Evolutionary conservation across 441 rosid species (phyloP).

Genomic region (Populus trichocarpa): DNA sequence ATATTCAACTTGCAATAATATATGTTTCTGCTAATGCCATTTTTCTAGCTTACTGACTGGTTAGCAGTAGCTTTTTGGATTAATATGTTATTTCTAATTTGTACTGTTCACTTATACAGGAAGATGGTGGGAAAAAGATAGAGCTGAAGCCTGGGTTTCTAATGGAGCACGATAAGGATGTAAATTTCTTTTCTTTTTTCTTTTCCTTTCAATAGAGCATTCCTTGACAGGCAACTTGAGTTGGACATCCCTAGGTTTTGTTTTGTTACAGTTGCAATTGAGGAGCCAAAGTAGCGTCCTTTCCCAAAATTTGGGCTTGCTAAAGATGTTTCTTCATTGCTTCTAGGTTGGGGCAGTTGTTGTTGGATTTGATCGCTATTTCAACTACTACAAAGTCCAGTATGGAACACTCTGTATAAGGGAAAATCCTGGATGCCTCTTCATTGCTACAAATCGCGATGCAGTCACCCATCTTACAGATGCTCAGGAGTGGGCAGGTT

Average conservation of each 20-base stretch:
- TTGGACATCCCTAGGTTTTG: neutral
- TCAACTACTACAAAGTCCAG: conserved; percentile 96
- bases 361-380: conserved; percentile 83
- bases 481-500: conserved; percentile 98
- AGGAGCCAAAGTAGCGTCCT: neutral
- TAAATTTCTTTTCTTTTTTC: conserved; percentile 29
- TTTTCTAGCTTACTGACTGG: neutral
- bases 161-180: conserved; percentile 80
- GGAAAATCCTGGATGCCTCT: conserved; percentile 92
- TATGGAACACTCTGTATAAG: conserved; percentile 92
- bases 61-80: neutral
- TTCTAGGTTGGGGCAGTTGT: conserved; percentile 91
- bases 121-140: conserved; percentile 65
- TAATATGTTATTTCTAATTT: neutral
- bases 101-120: conserved; percentile 42
- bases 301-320: conserved; percentile 16
- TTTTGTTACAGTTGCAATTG: neutral
- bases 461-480: conserved; percentile 87
- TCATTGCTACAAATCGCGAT: conserved; percentile 90
- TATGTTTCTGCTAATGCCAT: neutral
- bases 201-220: neutral
- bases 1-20: neutral
- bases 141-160: conserved; percentile 62
- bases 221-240: neutral
- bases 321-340: conserved; percentile 17